Evolutionary conservation across 2,329 filamentous ascomycete species (phyloP).

Genomic region (Claviceps pazoutovae): DNA sequence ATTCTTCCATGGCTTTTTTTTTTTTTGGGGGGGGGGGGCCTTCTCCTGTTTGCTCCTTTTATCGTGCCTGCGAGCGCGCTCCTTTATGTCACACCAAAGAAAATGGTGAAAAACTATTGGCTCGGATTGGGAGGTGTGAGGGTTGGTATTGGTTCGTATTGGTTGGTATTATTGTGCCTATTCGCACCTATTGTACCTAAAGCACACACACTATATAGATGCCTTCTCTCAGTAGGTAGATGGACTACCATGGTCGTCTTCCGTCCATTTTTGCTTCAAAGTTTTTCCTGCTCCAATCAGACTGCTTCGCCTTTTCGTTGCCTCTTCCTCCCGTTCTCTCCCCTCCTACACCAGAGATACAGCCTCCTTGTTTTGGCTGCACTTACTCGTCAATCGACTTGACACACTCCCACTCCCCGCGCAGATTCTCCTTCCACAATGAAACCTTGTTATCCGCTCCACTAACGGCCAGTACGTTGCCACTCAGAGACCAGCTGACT

Average conservation of each 20-base stretch:
- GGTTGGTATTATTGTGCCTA: neutral
- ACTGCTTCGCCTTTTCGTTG: neutral
- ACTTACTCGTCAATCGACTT: constrained; percentile 84
- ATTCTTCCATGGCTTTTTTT: neutral
- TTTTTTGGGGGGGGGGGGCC: neutral
- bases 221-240: neutral
- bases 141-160: neutral
- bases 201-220: too few relatives aligned
- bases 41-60: too few relatives aligned
- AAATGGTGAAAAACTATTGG: too few relatives aligned
- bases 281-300: neutral
- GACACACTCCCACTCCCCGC: constrained; percentile 92
- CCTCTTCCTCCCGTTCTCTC: neutral
- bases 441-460: constrained; percentile 94
- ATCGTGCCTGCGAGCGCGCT: too few relatives aligned
- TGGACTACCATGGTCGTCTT: constrained; percentile 13
- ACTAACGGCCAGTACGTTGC: constrained; percentile 88
- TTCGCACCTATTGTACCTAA: too few relatives aligned
- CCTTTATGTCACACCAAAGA: too few relatives aligned
- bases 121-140: too few relatives aligned
- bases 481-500: constrained; percentile 94
- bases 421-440: constrained; percentile 95
- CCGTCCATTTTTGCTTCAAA: constrained; percentile 7
- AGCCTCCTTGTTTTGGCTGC: neutral
- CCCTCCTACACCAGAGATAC: neutral